Conservation (phyloP, 2,329 filamentous ascomycete genomes). For the Teratosphaeria nubilosa region DNA sequence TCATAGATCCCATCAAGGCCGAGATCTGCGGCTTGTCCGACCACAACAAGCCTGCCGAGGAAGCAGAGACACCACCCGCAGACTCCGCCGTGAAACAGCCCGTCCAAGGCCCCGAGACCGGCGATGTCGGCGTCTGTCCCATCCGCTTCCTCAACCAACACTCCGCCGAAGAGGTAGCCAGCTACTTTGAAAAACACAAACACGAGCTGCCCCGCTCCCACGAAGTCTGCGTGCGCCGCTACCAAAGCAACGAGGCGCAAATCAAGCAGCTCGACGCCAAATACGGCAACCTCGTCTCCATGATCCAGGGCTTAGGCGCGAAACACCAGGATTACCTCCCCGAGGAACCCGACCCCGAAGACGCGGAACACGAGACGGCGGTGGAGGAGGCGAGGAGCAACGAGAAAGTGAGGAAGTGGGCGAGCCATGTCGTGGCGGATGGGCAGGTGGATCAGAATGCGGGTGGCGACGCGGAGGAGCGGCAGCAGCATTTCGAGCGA, state of each 20-base stretch:
- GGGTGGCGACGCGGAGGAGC: slow-evolving; percentile 44
- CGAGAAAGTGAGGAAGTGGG: slow-evolving; percentile 77
- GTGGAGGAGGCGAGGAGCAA: slow-evolving; percentile 43
- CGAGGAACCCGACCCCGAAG: slow-evolving; percentile 32
- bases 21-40: slow-evolving; percentile 27
- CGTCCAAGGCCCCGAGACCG: slow-evolving; percentile 9
- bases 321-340: slow-evolving; percentile 84
- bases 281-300: slow-evolving; percentile 82
- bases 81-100: not conserved
- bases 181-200: slow-evolving; percentile 91
- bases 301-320: slow-evolving; percentile 82
- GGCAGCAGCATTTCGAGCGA: slow-evolving; percentile 69
- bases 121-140: slow-evolving; percentile 59
- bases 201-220: slow-evolving; percentile 90
- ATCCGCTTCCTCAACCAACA: slow-evolving; percentile 90
- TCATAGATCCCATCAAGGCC: slow-evolving; percentile 26
- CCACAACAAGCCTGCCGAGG: slow-evolving; percentile 8
- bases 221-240: slow-evolving; percentile 80
- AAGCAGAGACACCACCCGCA: not conserved
- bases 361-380: slow-evolving; percentile 2
- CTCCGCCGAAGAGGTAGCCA: slow-evolving; percentile 82
- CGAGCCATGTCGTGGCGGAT: slow-evolving; percentile 59
- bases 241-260: slow-evolving; percentile 76
- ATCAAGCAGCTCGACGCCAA: slow-evolving; percentile 86
- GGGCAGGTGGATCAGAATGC: slow-evolving; percentile 23